phyloP scores from a whole-genome alignment of 768 basidiomycete species.

The Favolaschia claudopus region DNA sequence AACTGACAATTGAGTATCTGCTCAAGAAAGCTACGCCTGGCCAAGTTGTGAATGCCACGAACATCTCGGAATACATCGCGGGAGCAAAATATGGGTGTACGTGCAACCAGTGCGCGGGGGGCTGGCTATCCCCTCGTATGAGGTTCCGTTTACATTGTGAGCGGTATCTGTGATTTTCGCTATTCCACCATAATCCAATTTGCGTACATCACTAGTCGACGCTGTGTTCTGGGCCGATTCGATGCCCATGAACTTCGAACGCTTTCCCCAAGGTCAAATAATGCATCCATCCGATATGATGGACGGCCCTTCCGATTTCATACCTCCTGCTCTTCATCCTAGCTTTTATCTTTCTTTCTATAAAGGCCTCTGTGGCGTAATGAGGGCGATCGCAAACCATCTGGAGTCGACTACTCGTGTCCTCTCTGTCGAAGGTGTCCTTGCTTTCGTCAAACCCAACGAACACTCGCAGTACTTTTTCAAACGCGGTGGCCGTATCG shows the following conservation, averaged over 20 bases:
- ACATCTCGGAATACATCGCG: background rate
- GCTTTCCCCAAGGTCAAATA: slow-evolving; percentile 12
- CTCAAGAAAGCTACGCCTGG: slow-evolving; percentile 20
- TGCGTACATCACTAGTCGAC: slow-evolving; percentile 1
- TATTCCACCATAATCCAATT: background rate
- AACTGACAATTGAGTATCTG: slow-evolving; percentile 13
- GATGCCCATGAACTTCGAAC: slow-evolving; percentile 13
- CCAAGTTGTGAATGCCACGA: background rate
- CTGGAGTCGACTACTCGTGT: slow-evolving; percentile 12
- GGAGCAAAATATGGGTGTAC: slow-evolving; percentile 14
- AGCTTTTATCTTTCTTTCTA: slow-evolving; percentile 33
- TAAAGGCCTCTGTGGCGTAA: slow-evolving; percentile 35
- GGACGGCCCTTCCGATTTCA: slow-evolving; percentile 1
- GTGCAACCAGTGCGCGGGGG: background rate
- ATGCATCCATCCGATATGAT: background rate
- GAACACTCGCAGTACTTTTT: slow-evolving; percentile 25
- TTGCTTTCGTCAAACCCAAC: background rate
- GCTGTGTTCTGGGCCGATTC: slow-evolving; percentile 13
- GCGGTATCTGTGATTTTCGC: background rate
- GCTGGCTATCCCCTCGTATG: slow-evolving; percentile 23
- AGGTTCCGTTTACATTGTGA: slow-evolving; percentile 19
- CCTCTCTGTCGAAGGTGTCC: slow-evolving; percentile 1
- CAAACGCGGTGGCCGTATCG: slow-evolving; percentile 34
- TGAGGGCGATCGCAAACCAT: slow-evolving; percentile 28
- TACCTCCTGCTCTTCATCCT: slow-evolving; percentile 14